Evolutionary conservation across 2,329 filamentous ascomycete genomes (phyloP).

Genomic region (Pleomassaria siparia): DNA sequence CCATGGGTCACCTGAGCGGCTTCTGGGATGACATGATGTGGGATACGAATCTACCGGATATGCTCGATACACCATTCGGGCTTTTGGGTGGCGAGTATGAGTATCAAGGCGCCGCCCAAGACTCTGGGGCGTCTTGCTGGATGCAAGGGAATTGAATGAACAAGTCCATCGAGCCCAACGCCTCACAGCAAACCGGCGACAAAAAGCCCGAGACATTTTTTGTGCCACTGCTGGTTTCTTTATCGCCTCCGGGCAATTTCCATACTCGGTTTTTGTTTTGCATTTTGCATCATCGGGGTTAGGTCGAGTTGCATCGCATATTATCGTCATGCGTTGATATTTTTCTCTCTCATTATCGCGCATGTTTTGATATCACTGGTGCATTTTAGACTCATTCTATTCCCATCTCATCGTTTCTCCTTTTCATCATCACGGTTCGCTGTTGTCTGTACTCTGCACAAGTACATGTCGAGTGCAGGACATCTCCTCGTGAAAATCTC

Average conservation of each 20-base stretch:
- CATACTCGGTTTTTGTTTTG: neutral
- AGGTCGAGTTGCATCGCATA: neutral
- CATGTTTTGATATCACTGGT: conserved; percentile 2
- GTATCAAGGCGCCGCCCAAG: conserved; percentile 35
- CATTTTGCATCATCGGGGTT: neutral
- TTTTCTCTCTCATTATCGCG: neutral
- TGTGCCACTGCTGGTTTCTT: neutral
- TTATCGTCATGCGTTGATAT: neutral
- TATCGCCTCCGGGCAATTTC: neutral
- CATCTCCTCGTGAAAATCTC: too few species aligned
- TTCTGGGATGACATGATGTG: conserved; percentile 49
- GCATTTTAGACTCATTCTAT: neutral
- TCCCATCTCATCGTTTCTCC: neutral
- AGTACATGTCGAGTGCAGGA: too few species aligned
- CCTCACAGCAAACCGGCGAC: too few species aligned
- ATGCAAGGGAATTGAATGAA: conserved; percentile 36
- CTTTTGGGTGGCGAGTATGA: conserved; percentile 35
- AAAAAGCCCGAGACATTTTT: neutral
- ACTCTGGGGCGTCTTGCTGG: conserved; percentile 37
- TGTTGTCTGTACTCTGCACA: too few species aligned
- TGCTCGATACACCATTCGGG: conserved; percentile 40
- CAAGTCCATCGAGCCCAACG: too few species aligned
- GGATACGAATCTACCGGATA: conserved; percentile 43
- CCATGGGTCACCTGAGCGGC: conserved; percentile 31
- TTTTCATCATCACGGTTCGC: neutral